These are phyloP conservation scores for Coelastrella sp. DNA, from an alignment of 139 green algal species.

Conservation along the genomic window DNA sequence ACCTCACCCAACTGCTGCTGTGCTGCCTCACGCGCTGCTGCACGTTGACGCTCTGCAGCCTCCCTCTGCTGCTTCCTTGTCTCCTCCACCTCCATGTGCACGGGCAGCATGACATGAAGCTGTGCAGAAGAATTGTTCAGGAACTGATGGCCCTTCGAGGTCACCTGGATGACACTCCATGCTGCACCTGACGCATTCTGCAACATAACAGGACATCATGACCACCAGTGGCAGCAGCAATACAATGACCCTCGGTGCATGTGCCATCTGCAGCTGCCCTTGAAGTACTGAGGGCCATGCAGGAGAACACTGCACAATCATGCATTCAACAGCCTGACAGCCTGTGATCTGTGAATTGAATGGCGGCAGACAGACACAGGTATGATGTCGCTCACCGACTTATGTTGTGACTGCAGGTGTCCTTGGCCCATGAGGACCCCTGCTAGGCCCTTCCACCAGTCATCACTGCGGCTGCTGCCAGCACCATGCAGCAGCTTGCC, in stretches of 20 bases:
- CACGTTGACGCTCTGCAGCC: background rate
- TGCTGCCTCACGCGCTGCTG: background rate
- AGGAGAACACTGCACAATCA: background rate
- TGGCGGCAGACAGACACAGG: background rate
- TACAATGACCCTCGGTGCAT: background rate
- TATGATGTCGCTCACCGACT: background rate
- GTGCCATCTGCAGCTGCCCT: background rate
- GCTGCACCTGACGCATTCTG: background rate
- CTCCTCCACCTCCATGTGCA: constrained; percentile 38
- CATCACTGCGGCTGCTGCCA: constrained; percentile 54
- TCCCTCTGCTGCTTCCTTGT: background rate
- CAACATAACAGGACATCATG: background rate
- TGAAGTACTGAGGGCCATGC: background rate
- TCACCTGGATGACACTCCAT: constrained; percentile 5
- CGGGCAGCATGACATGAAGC: constrained; percentile 20
- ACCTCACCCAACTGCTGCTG: constrained; percentile 32
- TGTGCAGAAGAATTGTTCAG: background rate
- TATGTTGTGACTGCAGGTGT: constrained; percentile 39
- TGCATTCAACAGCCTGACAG: background rate
- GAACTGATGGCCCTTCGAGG: constrained; percentile 4
- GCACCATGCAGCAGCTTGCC: constrained; percentile 60
- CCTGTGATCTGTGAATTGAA: background rate
- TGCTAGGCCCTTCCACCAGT: constrained; percentile 72
- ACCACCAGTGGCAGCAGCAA: background rate
- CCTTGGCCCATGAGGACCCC: constrained; percentile 52